Percentiles rank a stretch among this genome's conserved stretches.
Conservation (phyloP, 345 rosid species). For the Dimocarpus longan region DNA sequence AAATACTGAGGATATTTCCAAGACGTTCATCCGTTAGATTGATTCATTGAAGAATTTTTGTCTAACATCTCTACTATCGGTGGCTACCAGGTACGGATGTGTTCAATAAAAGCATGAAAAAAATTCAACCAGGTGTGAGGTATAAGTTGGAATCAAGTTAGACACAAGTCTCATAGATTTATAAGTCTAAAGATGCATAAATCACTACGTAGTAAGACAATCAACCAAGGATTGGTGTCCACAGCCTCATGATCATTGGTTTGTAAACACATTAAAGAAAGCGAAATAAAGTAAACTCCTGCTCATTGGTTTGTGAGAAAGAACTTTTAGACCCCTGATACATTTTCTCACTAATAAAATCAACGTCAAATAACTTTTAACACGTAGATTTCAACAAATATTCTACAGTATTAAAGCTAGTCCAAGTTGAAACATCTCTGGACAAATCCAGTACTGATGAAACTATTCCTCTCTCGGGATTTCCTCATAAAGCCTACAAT, state of each 20-base stretch:
- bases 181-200: background rate
- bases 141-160: background rate
- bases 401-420: background rate
- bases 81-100: background rate
- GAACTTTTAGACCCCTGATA: background rate
- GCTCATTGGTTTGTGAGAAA: background rate
- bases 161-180: background rate
- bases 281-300: background rate
- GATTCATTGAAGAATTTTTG: no score
- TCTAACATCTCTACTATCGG: no score
- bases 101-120: background rate
- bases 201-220: background rate
- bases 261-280: background rate
- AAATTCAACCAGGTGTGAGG: background rate
- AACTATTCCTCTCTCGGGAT: background rate
- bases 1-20: background rate
- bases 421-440: background rate
- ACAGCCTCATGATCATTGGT: background rate
- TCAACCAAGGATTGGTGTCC: background rate
- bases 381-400: background rate
- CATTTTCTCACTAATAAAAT: background rate
- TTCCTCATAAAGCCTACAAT: background rate
- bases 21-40: background rate
- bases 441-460: background rate
- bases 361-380: background rate